A percentile compares a stretch with the other conserved stretches of the same genome.
Evolutionary conservation across 306 rosid species (phyloP).

Genomic region (Medicago arabica): DNA sequence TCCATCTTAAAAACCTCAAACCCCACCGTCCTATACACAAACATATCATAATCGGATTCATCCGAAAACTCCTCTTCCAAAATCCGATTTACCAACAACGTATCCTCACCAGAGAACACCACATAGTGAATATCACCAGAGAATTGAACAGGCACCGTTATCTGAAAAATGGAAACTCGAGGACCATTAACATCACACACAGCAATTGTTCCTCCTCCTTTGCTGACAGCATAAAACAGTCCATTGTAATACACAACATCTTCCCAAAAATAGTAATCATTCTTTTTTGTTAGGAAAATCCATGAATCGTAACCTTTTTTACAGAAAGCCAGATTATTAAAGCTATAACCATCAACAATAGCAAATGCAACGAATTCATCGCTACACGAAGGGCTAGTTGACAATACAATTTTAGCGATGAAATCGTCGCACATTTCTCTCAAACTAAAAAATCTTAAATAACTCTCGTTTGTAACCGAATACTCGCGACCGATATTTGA

Average conservation of each 20-base stretch:
- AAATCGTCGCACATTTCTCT: constrained; percentile 64
- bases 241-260: constrained; percentile 51
- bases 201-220: constrained; percentile 51
- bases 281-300: constrained; percentile 49
- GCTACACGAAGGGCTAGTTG: constrained; percentile 46
- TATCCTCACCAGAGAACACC: constrained; percentile 56
- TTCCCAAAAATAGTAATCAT: constrained; percentile 49
- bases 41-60: background rate
- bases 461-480: constrained; percentile 43
- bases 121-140: constrained; percentile 59
- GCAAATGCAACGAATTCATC: constrained; percentile 56
- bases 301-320: constrained; percentile 53
- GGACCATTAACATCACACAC: constrained; percentile 56
- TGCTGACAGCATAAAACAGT: constrained; percentile 64
- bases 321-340: constrained; percentile 53
- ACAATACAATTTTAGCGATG: constrained; percentile 60
- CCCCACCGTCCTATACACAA: constrained; percentile 56
- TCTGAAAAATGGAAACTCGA: constrained; percentile 39
- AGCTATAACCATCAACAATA: constrained; percentile 47
- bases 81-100: constrained; percentile 55
- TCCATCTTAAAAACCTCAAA: constrained; percentile 64
- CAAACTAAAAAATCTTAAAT: constrained; percentile 42
- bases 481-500: constrained; percentile 69
- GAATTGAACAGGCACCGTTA: background rate
- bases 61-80: constrained; percentile 47